These are phyloP conservation scores for Fusarium euwallaceae DNA, from an alignment of 2,329 filamentous ascomycete genomes.

Conservation along the genomic window DNA sequence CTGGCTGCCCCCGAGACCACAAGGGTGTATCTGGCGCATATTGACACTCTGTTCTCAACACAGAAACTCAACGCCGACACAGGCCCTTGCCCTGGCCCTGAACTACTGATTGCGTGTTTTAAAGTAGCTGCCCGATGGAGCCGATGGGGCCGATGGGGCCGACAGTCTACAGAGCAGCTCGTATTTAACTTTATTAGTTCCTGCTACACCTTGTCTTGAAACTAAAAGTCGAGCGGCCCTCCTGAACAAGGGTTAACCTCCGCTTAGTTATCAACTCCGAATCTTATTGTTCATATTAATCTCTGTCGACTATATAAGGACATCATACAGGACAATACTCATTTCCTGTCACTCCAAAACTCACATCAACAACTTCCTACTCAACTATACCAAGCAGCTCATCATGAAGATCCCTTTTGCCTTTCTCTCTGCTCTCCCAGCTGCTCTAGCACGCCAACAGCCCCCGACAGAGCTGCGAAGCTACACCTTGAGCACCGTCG, in stretches of 20 bases:
- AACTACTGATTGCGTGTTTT: background rate
- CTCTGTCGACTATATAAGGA: background rate
- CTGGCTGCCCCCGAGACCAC: conserved; percentile 56
- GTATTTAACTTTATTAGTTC: background rate
- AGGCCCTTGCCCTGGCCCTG: background rate
- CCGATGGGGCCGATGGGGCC: background rate
- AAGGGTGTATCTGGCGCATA: conserved; percentile 53
- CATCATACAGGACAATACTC: background rate
- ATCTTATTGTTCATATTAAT: background rate
- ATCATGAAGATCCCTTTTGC: background rate
- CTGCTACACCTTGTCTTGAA: background rate
- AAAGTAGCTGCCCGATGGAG: background rate
- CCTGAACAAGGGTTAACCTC: background rate
- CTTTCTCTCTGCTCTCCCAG: background rate
- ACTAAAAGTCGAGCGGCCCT: background rate
- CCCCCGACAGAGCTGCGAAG: background rate
- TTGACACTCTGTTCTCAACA: conserved; percentile 52
- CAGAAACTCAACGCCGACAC: background rate
- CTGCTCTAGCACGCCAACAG: background rate
- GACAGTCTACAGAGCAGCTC: background rate
- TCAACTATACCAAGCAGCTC: background rate
- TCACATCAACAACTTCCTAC: background rate
- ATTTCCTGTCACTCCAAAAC: background rate
- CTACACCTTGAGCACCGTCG: background rate
- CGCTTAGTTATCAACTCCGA: background rate